Conservation (phyloP, 163 green algal species). For the Coccomyxa subellipsoidea region DNA sequence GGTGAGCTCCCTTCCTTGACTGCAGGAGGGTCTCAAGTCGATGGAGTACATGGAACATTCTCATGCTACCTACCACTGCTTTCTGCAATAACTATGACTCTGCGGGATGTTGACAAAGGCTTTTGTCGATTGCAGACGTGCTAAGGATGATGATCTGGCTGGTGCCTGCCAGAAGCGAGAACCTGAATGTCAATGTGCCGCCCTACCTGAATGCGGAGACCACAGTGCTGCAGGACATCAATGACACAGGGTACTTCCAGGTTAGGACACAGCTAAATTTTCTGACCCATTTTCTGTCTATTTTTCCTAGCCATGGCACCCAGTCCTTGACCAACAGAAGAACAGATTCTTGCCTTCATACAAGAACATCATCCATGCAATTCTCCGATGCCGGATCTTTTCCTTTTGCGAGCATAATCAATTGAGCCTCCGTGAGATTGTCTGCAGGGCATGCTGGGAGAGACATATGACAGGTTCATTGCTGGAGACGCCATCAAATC, state of each 20-base stretch:
- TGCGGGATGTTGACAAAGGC: too few species aligned
- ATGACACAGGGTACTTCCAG: conserved; percentile 5
- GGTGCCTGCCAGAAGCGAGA: neutral
- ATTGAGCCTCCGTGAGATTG: neutral
- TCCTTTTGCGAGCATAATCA: neutral
- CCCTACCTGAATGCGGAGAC: neutral
- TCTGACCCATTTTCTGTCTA: too few species aligned
- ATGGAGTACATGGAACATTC: too few species aligned
- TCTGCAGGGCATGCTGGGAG: conserved; percentile 9
- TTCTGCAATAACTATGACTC: too few species aligned
- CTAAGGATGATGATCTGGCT: conserved; percentile 2
- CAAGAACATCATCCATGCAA: too few species aligned
- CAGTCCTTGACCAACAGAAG: too few species aligned
- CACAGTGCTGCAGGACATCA: neutral
- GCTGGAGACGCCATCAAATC: neutral
- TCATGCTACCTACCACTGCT: too few species aligned
- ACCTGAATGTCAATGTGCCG: neutral
- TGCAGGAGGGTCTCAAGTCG: too few species aligned
- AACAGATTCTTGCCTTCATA: too few species aligned
- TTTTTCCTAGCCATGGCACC: too few species aligned
- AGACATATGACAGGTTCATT: conserved; percentile 10
- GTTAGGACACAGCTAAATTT: neutral
- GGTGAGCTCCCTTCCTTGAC: neutral
- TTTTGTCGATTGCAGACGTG: conserved; percentile 7
- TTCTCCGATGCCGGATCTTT: too few species aligned